Base-by-base conservation (phyloP, 345 rosid genomes). In the Populus davidiana region DNA sequence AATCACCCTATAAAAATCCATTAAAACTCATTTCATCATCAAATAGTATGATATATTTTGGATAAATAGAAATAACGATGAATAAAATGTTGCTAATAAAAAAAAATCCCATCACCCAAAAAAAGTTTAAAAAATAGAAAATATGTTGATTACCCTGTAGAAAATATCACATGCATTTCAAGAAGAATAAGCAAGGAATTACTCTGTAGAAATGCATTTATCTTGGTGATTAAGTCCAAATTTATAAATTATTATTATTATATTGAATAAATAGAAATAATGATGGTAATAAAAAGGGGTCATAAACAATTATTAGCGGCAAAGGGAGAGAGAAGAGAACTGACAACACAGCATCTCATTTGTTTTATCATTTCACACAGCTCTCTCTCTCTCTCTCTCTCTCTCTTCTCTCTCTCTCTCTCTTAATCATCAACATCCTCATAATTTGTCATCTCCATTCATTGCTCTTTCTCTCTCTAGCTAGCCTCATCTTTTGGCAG, bases 221-320 rank as follows among this genome's bases (percentile, higher is more conserved):
- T 56, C 29, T 56, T n/a, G 39, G 39, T 38, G 6, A 38, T 38
- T 38, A 5, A 38, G 6, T 38, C 39, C 39, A 38, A 38, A 38
- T 38, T 36, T 6, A 38, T 38, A 38, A 10, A 2, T 10, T 66
- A 8, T 2, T 18, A 41, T 43, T 66, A 43, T 43, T 29, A 33
- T 2, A 14, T 21, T 7, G 14, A 67, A 36, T 9, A 9, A 2
- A 29, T 2, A 67, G 5, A 29, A 67, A 50, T 54, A 77, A 71
- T 73, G 80, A 75, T 70, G 75, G 79, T 59, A 82, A 81, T 35
- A 67, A 35, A n/a, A n/a, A 87, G 75, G 87, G 85, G 78, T 85
- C 84, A 78, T 80, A 81, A 86, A 86, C 92, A 89, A 93, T 89
- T 81, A 91, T 93, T 90, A 90, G 92, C 89, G 86, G 94, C 92